Evolutionary conservation across 1,139 yeast genomes (phyloP).

Genomic region (Nakaseomyces sp.): DNA sequence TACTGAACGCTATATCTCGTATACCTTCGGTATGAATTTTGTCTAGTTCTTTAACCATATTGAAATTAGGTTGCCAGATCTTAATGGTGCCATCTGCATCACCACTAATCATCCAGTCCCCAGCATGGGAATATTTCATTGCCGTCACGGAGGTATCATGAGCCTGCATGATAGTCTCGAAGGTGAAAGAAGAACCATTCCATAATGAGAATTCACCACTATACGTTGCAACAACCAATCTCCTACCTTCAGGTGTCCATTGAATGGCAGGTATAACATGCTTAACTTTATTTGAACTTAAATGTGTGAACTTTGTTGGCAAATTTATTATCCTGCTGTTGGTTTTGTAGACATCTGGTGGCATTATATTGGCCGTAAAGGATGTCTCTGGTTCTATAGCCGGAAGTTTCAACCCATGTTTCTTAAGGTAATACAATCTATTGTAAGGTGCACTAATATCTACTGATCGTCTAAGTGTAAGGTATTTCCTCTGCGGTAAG

Average conservation of each 20-base stretch:
- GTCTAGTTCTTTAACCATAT: slow-evolving; percentile 77
- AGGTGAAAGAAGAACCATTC: slow-evolving; percentile 93
- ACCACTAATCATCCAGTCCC: slow-evolving; percentile 89
- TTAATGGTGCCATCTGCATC: slow-evolving; percentile 88
- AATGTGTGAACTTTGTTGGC: slow-evolving; percentile 79
- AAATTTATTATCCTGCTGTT: slow-evolving; percentile 46
- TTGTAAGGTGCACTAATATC: slow-evolving; percentile 85
- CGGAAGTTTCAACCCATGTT: slow-evolving; percentile 49
- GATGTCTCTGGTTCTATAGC: slow-evolving; percentile 69
- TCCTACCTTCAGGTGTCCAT: slow-evolving; percentile 96
- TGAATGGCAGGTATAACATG: slow-evolving; percentile 84
- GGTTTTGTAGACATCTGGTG: slow-evolving; percentile 55
- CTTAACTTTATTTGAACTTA: slow-evolving; percentile 82
- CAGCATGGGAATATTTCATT: slow-evolving; percentile 76
- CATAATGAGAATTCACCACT: slow-evolving; percentile 95
- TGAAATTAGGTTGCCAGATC: slow-evolving; percentile 97
- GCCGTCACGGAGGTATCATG: slow-evolving; percentile 86
- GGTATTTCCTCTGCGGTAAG: slow-evolving; percentile 30
- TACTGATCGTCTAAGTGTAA: slow-evolving; percentile 70
- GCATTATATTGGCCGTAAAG: slow-evolving; percentile 61
- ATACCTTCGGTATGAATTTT: slow-evolving; percentile 71
- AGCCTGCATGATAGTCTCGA: slow-evolving; percentile 97
- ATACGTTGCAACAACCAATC: slow-evolving; percentile 82
- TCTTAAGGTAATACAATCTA: slow-evolving; percentile 55
- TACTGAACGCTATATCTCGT: slow-evolving; percentile 81